These are phyloP conservation scores for Boletellus ananiceps DNA, from an alignment of 768 basidiomycete genomes.

Conservation along the genomic window DNA sequence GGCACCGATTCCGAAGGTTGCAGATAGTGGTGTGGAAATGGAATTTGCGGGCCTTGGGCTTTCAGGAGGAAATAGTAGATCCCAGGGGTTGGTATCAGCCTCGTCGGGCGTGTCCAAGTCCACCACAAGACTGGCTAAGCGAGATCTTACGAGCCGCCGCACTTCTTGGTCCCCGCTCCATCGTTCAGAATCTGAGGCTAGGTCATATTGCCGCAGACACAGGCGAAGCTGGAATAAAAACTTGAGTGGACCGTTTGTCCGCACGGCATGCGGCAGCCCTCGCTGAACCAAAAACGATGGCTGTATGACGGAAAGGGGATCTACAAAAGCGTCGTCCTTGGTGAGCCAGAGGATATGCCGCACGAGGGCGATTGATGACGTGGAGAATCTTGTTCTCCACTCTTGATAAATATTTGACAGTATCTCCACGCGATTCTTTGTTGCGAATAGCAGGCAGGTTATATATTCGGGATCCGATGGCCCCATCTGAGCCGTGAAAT, in stretches of 20 bases:
- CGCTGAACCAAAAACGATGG: conserved; percentile 80
- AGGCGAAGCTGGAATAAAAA: conserved; percentile 72
- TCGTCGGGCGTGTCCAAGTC: conserved; percentile 42
- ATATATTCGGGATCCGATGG: conserved; percentile 30
- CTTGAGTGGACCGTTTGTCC: conserved; percentile 67
- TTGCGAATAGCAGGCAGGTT: conserved; percentile 10
- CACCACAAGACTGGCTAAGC: conserved; percentile 34
- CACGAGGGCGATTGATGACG: conserved; percentile 38
- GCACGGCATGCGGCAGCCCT: conserved; percentile 62
- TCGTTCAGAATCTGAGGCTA: conserved; percentile 2
- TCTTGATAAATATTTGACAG: conserved; percentile 23
- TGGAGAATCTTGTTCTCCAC: conserved; percentile 28
- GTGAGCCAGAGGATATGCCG: conserved; percentile 48
- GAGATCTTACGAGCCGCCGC: conserved; percentile 35
- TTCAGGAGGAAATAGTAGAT: conserved; percentile 20
- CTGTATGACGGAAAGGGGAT: conserved; percentile 78
- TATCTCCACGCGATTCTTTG: conserved; percentile 8
- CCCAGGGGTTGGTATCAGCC: conserved; percentile 15
- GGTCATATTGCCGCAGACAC: conserved; percentile 46
- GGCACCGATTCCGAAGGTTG: conserved; percentile 16
- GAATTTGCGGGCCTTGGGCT: conserved; percentile 5
- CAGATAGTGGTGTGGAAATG: conserved; percentile 6
- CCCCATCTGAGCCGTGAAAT: conserved; percentile 23
- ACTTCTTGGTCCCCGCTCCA: conserved; percentile 30
- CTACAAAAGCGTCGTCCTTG: conserved; percentile 48